Evolutionary conservation across 352 stramenopile genomes (phyloP).

Genomic region (Phytophthora parvispora): DNA sequence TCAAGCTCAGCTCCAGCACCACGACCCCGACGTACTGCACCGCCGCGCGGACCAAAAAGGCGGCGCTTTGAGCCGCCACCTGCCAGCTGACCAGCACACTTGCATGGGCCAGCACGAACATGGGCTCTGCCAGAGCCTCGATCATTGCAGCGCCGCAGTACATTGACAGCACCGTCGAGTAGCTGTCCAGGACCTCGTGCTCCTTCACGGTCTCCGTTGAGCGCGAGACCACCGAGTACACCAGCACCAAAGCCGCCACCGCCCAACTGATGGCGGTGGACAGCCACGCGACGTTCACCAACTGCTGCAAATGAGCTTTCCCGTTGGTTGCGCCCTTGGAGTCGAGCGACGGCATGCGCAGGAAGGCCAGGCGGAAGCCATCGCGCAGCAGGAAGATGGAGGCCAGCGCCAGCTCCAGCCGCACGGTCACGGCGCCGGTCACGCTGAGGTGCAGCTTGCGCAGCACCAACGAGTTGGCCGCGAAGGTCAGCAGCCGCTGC

Average conservation of each 20-base stretch:
- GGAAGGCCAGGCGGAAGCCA: conserved; percentile 88
- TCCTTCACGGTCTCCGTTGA: conserved; percentile 6
- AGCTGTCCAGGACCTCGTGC: conserved; percentile 44
- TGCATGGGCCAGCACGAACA: conserved; percentile 85
- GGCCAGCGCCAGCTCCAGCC: conserved; percentile 90
- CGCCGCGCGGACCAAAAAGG: conserved; percentile 74
- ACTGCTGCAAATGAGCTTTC: conserved; percentile 51
- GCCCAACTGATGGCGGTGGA: conserved; percentile 71
- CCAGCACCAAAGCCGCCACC: conserved; percentile 46
- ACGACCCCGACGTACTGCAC: conserved; percentile 83
- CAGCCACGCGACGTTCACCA: conserved; percentile 86
- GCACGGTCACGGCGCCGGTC: conserved; percentile 85
- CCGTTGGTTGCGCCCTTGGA: conserved; percentile 8
- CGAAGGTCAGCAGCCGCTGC: conserved; percentile 89
- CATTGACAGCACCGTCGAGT: conserved; percentile 69
- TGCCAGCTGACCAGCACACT: conserved; percentile 88
- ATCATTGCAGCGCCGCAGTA: conserved; percentile 85
- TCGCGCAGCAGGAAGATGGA: conserved; percentile 93
- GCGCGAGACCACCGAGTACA: conserved; percentile 23
- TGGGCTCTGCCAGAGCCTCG: conserved; percentile 82
- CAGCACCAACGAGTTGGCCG: conserved; percentile 86
- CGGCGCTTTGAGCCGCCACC: conserved; percentile 78
- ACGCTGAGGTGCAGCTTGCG: conserved; percentile 79
- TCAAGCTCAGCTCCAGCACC: conserved; percentile 65
- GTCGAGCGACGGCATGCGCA: conserved; percentile 83